These are phyloP conservation scores for Hyphopichia burtonii DNA, from an alignment of 1,139 yeast species.

Conservation along the genomic window DNA sequence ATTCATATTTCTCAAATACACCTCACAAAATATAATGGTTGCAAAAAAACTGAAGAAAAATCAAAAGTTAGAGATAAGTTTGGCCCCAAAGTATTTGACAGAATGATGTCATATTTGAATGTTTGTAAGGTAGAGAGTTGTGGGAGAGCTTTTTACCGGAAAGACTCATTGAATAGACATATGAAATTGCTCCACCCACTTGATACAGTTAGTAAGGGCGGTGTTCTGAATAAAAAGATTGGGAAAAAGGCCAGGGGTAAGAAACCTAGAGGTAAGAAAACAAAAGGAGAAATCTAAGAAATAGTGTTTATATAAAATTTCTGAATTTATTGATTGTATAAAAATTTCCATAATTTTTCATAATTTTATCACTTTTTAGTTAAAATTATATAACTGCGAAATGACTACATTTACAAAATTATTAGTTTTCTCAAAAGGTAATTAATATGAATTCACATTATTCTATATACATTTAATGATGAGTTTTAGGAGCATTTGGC, in stretches of 20 bases:
- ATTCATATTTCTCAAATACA: slow-evolving; percentile 1
- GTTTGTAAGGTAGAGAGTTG: background rate
- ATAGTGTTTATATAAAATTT: too few species aligned
- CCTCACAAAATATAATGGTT: slow-evolving; percentile 1
- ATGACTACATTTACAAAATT: too few species aligned
- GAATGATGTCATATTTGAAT: background rate
- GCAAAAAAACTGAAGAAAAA: background rate
- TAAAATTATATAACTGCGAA: too few species aligned
- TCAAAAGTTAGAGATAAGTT: background rate
- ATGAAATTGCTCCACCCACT: slow-evolving; percentile 1
- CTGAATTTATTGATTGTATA: too few species aligned
- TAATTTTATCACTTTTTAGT: too few species aligned
- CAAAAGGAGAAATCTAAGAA: too few species aligned
- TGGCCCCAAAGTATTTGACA: background rate
- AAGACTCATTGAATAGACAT: slow-evolving; percentile 4
- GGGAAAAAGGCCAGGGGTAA: background rate
- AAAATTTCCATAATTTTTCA: too few species aligned
- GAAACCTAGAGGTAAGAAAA: too few species aligned
- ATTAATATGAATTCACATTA: too few species aligned
- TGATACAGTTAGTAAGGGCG: too few species aligned
- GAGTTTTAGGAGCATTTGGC: slow-evolving; percentile 52
- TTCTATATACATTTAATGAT: slow-evolving; percentile 19
- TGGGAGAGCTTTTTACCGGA: slow-evolving; percentile 2
- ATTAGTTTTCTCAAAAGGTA: too few species aligned
- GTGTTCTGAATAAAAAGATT: background rate